Conservation (phyloP, 345 rosid species). For the Rubroshorea leprosula region DNA sequence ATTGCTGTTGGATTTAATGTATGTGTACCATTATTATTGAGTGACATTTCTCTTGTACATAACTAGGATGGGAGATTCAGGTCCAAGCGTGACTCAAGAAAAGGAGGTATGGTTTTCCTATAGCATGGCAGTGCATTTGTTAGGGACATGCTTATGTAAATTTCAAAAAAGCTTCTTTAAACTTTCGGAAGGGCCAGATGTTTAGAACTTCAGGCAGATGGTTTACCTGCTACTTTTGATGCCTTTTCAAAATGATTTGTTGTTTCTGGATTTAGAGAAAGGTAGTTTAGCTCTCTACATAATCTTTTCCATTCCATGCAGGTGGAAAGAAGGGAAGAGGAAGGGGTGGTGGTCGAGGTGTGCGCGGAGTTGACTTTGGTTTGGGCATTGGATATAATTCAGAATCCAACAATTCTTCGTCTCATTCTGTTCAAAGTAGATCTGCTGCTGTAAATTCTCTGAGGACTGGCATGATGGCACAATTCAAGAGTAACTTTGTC, state of each 20-base stretch:
- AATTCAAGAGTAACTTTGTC: conserved; percentile 80
- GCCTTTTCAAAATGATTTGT: not conserved
- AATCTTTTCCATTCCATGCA: conserved; percentile 29
- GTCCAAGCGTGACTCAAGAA: conserved; percentile 92
- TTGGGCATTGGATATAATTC: conserved; percentile 88
- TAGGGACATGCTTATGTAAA: conserved; percentile 1
- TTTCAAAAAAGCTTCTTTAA: not conserved
- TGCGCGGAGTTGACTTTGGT: conserved; percentile 97
- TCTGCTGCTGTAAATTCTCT: conserved; percentile 60
- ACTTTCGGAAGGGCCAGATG: not conserved
- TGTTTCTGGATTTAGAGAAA: conserved; percentile 2
- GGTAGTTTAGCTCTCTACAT: conserved; percentile 11
- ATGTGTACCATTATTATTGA: conserved; percentile 13
- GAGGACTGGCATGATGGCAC: conserved; percentile 74
- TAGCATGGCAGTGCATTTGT: conserved; percentile 8
- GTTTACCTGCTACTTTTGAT: not conserved
- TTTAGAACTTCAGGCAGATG: not conserved
- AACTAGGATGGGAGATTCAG: conserved; percentile 96
- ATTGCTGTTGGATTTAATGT: conserved; percentile 11
- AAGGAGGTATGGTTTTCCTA: conserved; percentile 72
- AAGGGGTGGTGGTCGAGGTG: conserved; percentile 71
- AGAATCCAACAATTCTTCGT: conserved; percentile 41
- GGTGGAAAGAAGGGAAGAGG: conserved; percentile 83
- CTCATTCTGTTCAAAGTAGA: conserved; percentile 40
- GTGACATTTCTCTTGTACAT: conserved; percentile 45